Evolutionary conservation across 441 rosid species (phyloP).

Genomic region (Gossypium gossypioides): DNA sequence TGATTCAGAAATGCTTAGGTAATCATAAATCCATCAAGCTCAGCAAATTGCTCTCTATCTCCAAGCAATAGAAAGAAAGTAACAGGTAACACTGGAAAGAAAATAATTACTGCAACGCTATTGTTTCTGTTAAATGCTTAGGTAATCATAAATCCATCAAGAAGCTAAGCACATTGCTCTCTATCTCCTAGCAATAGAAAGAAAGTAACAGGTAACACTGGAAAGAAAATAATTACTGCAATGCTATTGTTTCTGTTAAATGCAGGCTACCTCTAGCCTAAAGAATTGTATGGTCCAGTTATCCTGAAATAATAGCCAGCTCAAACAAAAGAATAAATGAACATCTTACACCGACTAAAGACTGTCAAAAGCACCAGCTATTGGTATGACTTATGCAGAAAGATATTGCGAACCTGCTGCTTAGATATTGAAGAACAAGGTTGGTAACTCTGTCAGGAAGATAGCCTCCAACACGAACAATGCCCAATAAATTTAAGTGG

Average conservation of each 20-base stretch:
- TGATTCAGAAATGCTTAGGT: background rate
- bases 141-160: background rate
- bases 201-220: background rate
- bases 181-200: background rate
- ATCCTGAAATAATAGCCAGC: background rate
- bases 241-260: background rate
- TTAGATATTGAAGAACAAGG: slow-evolving; percentile 85
- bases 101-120: background rate
- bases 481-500: slow-evolving; percentile 75
- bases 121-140: background rate
- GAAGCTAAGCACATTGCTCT: background rate
- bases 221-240: background rate
- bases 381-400: background rate
- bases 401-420: slow-evolving; percentile 55
- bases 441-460: slow-evolving; percentile 93
- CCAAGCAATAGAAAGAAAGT: background rate
- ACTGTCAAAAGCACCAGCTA: background rate
- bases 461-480: slow-evolving; percentile 74
- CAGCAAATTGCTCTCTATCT: background rate
- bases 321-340: background rate
- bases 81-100: background rate
- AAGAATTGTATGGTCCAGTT: background rate
- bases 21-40: background rate
- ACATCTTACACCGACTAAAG: background rate
- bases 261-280: background rate